A percentile compares a stretch with the other conserved stretches of the same genome.
Conservation (phyloP, 202 grass and related monocot species). For the Digitaria exilis region DNA sequence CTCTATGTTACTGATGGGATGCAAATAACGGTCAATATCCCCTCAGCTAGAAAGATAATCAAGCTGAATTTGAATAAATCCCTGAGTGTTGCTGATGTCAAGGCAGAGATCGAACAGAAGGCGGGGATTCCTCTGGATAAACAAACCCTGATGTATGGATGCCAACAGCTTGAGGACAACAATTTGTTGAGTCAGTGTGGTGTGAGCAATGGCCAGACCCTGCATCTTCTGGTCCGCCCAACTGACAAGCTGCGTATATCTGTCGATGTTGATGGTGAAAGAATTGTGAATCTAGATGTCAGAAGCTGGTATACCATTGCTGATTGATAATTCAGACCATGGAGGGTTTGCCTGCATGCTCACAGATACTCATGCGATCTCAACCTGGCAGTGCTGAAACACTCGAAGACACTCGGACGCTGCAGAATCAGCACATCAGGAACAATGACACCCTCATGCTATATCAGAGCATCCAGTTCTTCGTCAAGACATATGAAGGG, state of each 20-base stretch:
- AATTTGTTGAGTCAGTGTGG: constrained; percentile 39
- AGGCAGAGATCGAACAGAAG: constrained; percentile 40
- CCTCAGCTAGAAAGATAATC: constrained; percentile 43
- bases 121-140: constrained; percentile 49
- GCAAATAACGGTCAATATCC: constrained; percentile 50
- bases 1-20: constrained; percentile 64
- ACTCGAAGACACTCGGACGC: constrained; percentile 37
- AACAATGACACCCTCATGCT: constrained; percentile 39
- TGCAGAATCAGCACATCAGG: constrained; percentile 38
- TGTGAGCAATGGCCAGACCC: constrained; percentile 38
- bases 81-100: constrained; percentile 48
- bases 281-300: constrained; percentile 43
- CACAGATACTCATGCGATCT: constrained; percentile 26
- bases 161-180: constrained; percentile 50
- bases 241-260: constrained; percentile 39
- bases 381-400: constrained; percentile 8
- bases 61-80: constrained; percentile 60
- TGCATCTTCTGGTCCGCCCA: constrained; percentile 55
- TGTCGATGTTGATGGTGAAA: constrained; percentile 36
- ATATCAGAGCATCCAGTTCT: constrained; percentile 37
- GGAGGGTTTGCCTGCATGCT: constrained; percentile 37
- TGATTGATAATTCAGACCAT: constrained; percentile 55
- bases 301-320: constrained; percentile 65
- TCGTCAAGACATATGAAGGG: constrained; percentile 46
- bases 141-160: constrained; percentile 51